Conservation (phyloP, 2,329 filamentous ascomycete genomes). For the Talaromyces amestolkiae region DNA sequence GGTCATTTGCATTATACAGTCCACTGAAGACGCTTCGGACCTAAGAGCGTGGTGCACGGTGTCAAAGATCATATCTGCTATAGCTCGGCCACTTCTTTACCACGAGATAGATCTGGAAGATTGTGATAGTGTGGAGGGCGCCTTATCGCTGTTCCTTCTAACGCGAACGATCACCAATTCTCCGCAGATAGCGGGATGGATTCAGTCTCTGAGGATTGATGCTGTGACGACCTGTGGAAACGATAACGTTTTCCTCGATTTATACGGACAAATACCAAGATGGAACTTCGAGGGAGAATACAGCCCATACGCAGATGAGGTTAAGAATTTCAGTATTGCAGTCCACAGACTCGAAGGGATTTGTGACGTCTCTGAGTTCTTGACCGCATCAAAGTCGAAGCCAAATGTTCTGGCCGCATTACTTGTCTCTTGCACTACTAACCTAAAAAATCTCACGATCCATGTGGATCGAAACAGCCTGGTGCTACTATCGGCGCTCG, state of each 20-base stretch:
- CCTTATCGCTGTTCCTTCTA: slow-evolving; percentile 1
- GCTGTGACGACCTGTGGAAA: background rate
- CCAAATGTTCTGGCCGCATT: background rate
- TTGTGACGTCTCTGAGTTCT: background rate
- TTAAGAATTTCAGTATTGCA: background rate
- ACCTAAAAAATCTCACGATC: background rate
- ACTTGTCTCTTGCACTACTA: background rate
- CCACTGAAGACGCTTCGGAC: background rate
- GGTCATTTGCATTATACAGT: background rate
- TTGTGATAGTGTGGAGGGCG: background rate
- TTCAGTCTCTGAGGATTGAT: slow-evolving; percentile 1
- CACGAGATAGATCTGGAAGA: background rate
- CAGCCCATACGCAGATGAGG: background rate
- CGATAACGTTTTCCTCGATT: background rate
- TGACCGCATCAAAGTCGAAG: background rate
- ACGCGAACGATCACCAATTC: background rate
- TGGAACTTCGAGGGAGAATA: background rate
- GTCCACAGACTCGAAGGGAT: background rate
- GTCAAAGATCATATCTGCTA: background rate
- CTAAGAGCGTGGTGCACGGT: background rate
- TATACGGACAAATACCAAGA: background rate
- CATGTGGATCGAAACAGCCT: background rate
- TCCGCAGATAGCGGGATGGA: background rate
- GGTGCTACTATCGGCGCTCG: background rate
- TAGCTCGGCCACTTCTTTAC: background rate